Evolutionary conservation across 352 stramenopile genomes (phyloP).

Genomic region (Phytophthora fragariae): DNA sequence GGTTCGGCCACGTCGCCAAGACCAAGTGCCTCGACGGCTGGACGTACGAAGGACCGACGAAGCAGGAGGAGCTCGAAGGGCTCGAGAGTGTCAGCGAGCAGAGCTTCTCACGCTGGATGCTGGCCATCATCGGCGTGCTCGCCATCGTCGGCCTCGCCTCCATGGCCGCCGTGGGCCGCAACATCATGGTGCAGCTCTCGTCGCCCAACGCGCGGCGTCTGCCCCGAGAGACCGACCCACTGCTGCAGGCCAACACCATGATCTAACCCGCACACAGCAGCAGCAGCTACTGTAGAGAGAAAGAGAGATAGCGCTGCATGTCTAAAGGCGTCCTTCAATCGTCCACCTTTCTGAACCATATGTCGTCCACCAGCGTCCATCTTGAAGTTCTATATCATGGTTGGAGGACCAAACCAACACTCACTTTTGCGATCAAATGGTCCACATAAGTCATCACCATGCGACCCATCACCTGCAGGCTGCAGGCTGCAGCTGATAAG

Average conservation of each 20-base stretch:
- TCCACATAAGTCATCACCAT: not conserved
- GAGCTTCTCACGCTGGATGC: slow-evolving; percentile 29
- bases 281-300: not conserved
- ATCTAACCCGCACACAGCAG: slow-evolving; percentile 18
- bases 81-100: slow-evolving; percentile 30
- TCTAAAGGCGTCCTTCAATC: not conserved
- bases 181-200: slow-evolving; percentile 37
- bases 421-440: slow-evolving; percentile 1
- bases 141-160: slow-evolving; percentile 19
- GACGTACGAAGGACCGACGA: slow-evolving; percentile 15
- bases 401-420: not conserved
- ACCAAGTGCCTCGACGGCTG: slow-evolving; percentile 59
- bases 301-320: not conserved
- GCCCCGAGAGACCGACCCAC: slow-evolving; percentile 35
- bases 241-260: slow-evolving; percentile 33
- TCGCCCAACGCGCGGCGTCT: slow-evolving; percentile 20
- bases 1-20: slow-evolving; percentile 57
- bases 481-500: slow-evolving; percentile 3
- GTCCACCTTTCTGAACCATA: not conserved
- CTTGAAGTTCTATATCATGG: slow-evolving; percentile 9
- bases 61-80: slow-evolving; percentile 14
- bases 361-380: not conserved
- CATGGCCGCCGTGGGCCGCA: slow-evolving; percentile 29
- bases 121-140: slow-evolving; percentile 26
- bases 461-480: not conserved